Base-by-base conservation (phyloP, 257 asterid genomes). In the Solanum gracilifrons region DNA sequence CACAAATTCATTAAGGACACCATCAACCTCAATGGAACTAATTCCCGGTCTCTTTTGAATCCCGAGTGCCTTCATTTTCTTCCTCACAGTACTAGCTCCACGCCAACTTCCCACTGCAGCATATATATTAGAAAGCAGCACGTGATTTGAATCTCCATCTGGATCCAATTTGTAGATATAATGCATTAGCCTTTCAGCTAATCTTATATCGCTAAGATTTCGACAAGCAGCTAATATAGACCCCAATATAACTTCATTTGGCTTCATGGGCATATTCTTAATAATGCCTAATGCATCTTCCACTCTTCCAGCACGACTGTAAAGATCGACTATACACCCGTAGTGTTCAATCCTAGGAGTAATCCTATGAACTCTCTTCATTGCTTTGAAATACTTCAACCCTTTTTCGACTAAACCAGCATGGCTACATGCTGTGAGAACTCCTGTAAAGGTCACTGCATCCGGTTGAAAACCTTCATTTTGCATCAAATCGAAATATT, bases 361-460 rank as follows among this genome's bases (percentile, higher is more conserved):
- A 48, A 95, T 92, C 69, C 90, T 93, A 62, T 92, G 90, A 21
- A 87, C 87, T 62, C 74, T n/a, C 20, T 21, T 89, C 99, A 96
- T 96, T 31, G 84, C 27, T 39, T 89, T 85, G 21, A 94, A 96
- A 43, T 94, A 89, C 13, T 90, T 74, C 35, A 94, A 80, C 86
- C 96, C 98, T 75, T 92, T 80, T 1, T 93, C 86, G 1, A 91
- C 92, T 82, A 94, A 90, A 72, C 98, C 96, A 16, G 93, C 96
- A 80, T 96, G 98, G 90, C 99, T 96, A 72, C 98, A 94, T 0
- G 99, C 99, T 1, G 94, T 93, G 1, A 96, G 94, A 79, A 95
- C 98, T 64, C 98, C 98, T 0, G 98, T 96, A 89, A 92, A 95
- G 90, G 94, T 96, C 90, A 96, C 96, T 15, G 93, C 92, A 51